Base-by-base conservation (phyloP, 352 stramenopile species). In the Globisporangium heterothallicum region DNA sequence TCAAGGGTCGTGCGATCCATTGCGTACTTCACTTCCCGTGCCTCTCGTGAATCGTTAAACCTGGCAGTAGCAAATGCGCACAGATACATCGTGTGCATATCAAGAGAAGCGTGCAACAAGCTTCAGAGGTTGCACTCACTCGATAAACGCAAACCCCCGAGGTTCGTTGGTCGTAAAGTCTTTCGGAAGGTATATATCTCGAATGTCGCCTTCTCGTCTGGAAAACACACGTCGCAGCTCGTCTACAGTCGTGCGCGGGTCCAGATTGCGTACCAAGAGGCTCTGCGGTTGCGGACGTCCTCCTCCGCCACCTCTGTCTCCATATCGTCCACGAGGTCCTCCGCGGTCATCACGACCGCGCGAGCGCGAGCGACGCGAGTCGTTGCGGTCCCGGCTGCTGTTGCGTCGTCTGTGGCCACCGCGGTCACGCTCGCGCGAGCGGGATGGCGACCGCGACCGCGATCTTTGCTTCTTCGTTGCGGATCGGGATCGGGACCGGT, bases 121-220 rank as follows among this genome's bases (percentile, higher is more conserved):
- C 36, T 3, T 13, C 22, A n/a, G 3, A 40, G 7, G 46, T n/a
- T 44, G 4, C 25, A 70, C 61, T 22, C 58, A 79, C 70, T 91
- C 80, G 22, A 91, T 84, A 59, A 91, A 91, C 0, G 80, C 86
- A 63, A 95, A 96, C 14, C 85, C 86, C 25, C 82, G 63, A 2
- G 72, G 74, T 22, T 80, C 72, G 36, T 69, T 85, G 4, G 66
- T 66, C 47, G 52, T 58, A 53, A 64, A 81, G 45, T 86, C 75
- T 54, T 83, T 82, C 19, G 75, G 75, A 38, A 86, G 70, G 59
- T 86, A 84, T 16, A 84, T 70, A 49, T 86, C 75, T 22, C 72
- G 66, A 40, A 86, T 84, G 50, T 86, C 75, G 13, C 72, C 70
- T 29, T 53, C 41, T 45, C 53, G 58, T 25, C 72, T 62, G 21